Percentiles rank a stretch among this genome's conserved stretches.
Conservation (phyloP, 1,284 basidiomycete species). For the Trametes versicolor region DNA sequence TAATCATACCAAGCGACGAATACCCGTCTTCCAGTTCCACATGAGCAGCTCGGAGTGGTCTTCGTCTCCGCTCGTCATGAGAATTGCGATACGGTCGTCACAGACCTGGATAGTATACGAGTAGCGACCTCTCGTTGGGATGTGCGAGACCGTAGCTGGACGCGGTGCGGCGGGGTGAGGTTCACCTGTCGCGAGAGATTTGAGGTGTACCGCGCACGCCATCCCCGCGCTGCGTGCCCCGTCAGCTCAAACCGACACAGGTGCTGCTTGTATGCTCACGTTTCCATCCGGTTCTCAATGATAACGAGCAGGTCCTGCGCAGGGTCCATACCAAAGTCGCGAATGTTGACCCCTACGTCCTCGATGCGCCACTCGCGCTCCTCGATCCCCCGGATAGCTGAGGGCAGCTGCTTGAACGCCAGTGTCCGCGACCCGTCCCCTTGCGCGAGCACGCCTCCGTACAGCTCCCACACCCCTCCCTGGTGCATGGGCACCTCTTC, state of each 20-base stretch:
- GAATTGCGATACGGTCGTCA: slow-evolving; percentile 57
- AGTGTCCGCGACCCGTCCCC: slow-evolving; percentile 46
- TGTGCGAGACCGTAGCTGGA: slow-evolving; percentile 47
- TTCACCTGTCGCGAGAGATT: slow-evolving; percentile 56
- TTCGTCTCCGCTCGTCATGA: slow-evolving; percentile 48
- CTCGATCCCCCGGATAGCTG: slow-evolving; percentile 55
- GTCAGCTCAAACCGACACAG: not conserved
- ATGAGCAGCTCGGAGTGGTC: slow-evolving; percentile 57
- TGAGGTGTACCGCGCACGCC: slow-evolving; percentile 52
- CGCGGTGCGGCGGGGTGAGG: slow-evolving; percentile 54
- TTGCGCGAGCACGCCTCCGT: slow-evolving; percentile 67
- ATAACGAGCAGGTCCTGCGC: slow-evolving; percentile 67
- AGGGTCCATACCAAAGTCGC: slow-evolving; percentile 72
- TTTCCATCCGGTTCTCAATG: slow-evolving; percentile 47
- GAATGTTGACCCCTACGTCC: slow-evolving; percentile 50
- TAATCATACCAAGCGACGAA: slow-evolving; percentile 53
- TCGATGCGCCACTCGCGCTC: slow-evolving; percentile 58
- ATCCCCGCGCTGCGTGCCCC: slow-evolving; percentile 13
- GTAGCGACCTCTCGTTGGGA: slow-evolving; percentile 15
- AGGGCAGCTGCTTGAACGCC: slow-evolving; percentile 60
- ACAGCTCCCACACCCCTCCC: slow-evolving; percentile 60
- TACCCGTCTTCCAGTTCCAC: slow-evolving; percentile 71
- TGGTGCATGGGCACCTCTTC: slow-evolving; percentile 49
- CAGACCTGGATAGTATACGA: slow-evolving; percentile 61
- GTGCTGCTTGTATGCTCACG: slow-evolving; percentile 18